Conservation (phyloP, 352 stramenopile species). For the Globisporangium camurandrum region DNA sequence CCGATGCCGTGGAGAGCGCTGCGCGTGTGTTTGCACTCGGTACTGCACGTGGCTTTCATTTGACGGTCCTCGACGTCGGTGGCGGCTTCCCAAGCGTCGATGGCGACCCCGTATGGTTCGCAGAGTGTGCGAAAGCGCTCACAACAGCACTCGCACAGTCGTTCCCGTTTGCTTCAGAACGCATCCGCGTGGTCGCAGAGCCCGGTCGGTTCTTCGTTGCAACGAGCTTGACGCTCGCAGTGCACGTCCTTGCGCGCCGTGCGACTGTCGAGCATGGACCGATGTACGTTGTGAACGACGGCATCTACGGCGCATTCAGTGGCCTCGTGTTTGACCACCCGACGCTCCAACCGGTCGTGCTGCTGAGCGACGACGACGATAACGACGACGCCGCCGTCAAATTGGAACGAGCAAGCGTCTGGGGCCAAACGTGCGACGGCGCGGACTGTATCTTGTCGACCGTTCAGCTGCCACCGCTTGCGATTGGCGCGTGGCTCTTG, state of each 20-base stretch:
- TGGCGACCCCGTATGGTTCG: slow-evolving; percentile 65
- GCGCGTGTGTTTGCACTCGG: slow-evolving; percentile 89
- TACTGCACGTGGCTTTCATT: slow-evolving; percentile 67
- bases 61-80: slow-evolving; percentile 91
- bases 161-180: slow-evolving; percentile 58
- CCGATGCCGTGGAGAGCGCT: slow-evolving; percentile 82
- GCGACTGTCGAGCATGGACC: slow-evolving; percentile 38
- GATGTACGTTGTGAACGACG: slow-evolving; percentile 96
- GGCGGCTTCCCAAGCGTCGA: slow-evolving; percentile 89
- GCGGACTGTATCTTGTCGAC: slow-evolving; percentile 92
- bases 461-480: slow-evolving; percentile 82
- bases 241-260: slow-evolving; percentile 88
- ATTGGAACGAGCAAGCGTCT: slow-evolving; percentile 56
- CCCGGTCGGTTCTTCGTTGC: slow-evolving; percentile 93
- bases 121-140: slow-evolving; percentile 67
- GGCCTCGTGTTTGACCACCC: slow-evolving; percentile 95
- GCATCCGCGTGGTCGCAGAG: slow-evolving; percentile 91
- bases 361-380: slow-evolving; percentile 23
- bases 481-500: slow-evolving; percentile 93
- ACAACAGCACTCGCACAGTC: slow-evolving; percentile 53
- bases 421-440: slow-evolving; percentile 93
- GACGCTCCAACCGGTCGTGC: slow-evolving; percentile 66
- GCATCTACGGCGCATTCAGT: slow-evolving; percentile 96
- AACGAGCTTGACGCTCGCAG: slow-evolving; percentile 86
- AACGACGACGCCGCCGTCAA: slow-evolving; percentile 2